Conservation (phyloP, 108 stramenopile species). For the Epithemia pelagica region DNA sequence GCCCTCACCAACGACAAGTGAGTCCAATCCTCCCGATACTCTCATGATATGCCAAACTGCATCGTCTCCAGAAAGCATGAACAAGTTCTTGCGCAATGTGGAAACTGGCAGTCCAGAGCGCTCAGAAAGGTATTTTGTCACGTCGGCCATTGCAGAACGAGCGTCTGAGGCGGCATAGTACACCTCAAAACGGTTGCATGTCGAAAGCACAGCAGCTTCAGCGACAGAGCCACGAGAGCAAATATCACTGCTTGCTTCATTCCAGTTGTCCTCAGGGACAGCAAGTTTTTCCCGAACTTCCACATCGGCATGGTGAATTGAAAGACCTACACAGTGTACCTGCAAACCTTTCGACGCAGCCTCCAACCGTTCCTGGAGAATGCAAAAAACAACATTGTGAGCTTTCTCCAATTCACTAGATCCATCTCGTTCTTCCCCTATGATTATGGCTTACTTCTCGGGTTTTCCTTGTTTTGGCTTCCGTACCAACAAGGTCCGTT, state of each 20-base stretch:
- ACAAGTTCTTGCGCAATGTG: slow-evolving; percentile 81
- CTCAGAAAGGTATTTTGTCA: slow-evolving; percentile 81
- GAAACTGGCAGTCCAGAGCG: slow-evolving; percentile 79
- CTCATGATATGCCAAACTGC: slow-evolving; percentile 97
- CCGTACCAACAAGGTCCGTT: not conserved
- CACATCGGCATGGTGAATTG: slow-evolving; percentile 95
- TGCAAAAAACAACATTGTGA: not conserved
- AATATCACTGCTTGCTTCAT: slow-evolving; percentile 75
- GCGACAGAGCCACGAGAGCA: slow-evolving; percentile 67
- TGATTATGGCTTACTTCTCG: slow-evolving; percentile 27
- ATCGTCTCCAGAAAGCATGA: slow-evolving; percentile 93
- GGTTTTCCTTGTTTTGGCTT: slow-evolving; percentile 24
- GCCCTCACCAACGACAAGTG: slow-evolving; percentile 97
- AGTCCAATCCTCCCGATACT: slow-evolving; percentile 95
- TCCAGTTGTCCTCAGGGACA: slow-evolving; percentile 93
- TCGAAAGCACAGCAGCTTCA: slow-evolving; percentile 94
- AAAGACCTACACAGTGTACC: slow-evolving; percentile 92
- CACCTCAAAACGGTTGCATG: slow-evolving; percentile 99
- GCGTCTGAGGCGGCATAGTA: slow-evolving; percentile 91
- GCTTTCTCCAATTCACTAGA: not conserved
- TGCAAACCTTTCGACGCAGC: slow-evolving; percentile 87
- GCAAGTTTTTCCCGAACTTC: slow-evolving; percentile 98
- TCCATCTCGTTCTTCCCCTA: not conserved
- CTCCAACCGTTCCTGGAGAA: slow-evolving; percentile 72
- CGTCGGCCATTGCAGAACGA: slow-evolving; percentile 82